These are phyloP conservation scores for Breviolum minutum DNA, from an alignment of 73 alveolate genomes.

Conservation along the genomic window DNA sequence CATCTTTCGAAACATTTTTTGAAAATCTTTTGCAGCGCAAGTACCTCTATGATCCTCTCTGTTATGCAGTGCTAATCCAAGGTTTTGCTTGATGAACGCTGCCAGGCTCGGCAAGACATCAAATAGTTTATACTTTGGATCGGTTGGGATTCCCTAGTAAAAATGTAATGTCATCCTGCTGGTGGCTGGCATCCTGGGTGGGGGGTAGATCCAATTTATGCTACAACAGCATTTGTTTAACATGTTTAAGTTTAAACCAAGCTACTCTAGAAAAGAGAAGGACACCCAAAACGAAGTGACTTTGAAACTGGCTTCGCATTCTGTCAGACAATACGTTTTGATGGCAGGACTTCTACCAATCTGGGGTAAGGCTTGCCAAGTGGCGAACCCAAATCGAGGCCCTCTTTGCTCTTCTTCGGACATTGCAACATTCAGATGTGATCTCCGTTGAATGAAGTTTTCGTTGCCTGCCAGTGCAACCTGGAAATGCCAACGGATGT, in stretches of 20 bases:
- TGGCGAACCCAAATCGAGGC: conserved; percentile 88
- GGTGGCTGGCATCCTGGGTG: no score
- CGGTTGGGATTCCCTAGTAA: no score
- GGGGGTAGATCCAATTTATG: no score
- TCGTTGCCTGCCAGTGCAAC: conserved; percentile 66
- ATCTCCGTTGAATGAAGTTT: not conserved
- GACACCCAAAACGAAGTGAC: no score
- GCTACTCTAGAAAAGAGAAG: no score
- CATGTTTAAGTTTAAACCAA: no score
- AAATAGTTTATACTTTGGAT: not conserved
- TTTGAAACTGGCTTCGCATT: no score
- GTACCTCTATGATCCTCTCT: not conserved
- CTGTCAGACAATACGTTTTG: no score
- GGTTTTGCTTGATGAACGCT: conserved; percentile 62
- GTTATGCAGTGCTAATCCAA: not conserved
- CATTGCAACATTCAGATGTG: not conserved
- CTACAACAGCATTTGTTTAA: no score
- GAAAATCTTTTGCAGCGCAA: no score
- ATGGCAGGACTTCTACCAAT: conserved; percentile 42
- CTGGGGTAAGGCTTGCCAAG: conserved; percentile 76
- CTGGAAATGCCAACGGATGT: conserved; percentile 93
- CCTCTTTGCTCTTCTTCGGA: not conserved
- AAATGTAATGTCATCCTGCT: no score
- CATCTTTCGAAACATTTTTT: no score
- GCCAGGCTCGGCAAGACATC: conserved; percentile 64